These are phyloP conservation scores for Lentinula guzmanii DNA, from an alignment of 768 basidiomycete genomes.

Conservation along the genomic window DNA sequence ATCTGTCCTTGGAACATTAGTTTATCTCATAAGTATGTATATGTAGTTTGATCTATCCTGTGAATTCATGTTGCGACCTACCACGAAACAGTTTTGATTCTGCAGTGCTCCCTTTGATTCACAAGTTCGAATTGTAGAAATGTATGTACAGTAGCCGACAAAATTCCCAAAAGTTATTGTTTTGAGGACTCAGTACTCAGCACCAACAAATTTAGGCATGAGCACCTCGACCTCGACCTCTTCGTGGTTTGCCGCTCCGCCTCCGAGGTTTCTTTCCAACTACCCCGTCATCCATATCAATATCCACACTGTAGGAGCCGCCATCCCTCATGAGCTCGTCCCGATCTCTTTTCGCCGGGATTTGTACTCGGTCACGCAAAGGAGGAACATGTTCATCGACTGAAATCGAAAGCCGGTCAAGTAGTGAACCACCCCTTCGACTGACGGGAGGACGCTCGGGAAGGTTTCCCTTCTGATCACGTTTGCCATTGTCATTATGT, in stretches of 20 bases:
- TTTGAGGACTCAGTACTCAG: not conserved
- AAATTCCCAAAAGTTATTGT: not conserved
- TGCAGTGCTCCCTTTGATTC: too few species aligned
- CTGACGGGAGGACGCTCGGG: conserved; percentile 1
- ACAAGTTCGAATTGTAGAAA: not conserved
- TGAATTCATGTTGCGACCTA: too few species aligned
- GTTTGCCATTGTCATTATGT: conserved; percentile 6
- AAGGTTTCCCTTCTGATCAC: not conserved
- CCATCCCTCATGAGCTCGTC: conserved; percentile 20
- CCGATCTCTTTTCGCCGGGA: conserved; percentile 23
- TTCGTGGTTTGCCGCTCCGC: conserved; percentile 1
- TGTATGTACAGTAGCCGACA: not conserved
- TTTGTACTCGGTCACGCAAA: conserved; percentile 31
- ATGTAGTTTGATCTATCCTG: too few species aligned
- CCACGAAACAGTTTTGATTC: too few species aligned
- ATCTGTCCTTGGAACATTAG: too few species aligned
- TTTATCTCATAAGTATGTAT: too few species aligned
- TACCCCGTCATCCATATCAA: not conserved
- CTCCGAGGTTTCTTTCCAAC: conserved; percentile 1
- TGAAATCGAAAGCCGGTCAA: conserved; percentile 28
- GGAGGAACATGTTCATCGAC: conserved; percentile 10
- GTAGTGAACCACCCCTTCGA: conserved; percentile 25
- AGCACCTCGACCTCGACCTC: not conserved
- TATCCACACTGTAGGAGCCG: conserved; percentile 10
- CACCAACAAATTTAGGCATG: too few species aligned